Evolutionary conservation across 129 eudicot genomes (phyloP).

Genomic region (Helichrysum umbraculigerum): DNA sequence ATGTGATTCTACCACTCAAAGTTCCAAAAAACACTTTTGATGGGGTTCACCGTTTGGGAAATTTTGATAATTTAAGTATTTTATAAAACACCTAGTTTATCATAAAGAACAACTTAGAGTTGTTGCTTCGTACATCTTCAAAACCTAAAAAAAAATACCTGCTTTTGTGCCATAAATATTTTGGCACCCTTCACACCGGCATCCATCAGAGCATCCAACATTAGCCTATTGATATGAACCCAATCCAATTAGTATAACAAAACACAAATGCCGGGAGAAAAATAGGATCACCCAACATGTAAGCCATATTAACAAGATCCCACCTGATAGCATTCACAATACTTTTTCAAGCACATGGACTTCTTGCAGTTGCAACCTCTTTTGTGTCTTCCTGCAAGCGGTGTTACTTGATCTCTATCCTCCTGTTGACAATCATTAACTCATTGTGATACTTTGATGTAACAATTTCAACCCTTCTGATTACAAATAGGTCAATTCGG

Average conservation of each 20-base stretch:
- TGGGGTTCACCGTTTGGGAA: not conserved
- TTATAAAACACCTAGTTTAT: not conserved
- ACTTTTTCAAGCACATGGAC: conserved; percentile 89
- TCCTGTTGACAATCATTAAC: conserved; percentile 43
- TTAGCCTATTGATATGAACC: conserved; percentile 47
- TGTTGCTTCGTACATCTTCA: conserved; percentile 6
- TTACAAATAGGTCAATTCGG: not conserved
- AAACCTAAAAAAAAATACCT: conserved; percentile 47
- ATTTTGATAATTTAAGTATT: no score
- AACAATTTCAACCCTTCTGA: not conserved
- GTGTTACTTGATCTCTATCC: conserved; percentile 38
- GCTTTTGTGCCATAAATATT: conserved; percentile 67
- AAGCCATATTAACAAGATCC: not conserved
- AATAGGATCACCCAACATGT: not conserved
- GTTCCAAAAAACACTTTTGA: not conserved
- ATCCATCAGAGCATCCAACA: conserved; percentile 94
- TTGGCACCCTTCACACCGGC: conserved; percentile 92
- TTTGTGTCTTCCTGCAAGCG: conserved; percentile 73
- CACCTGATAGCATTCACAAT: conserved; percentile 98
- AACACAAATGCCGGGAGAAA: not conserved
- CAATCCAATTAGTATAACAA: conserved; percentile 8
- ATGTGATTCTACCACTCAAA: not conserved
- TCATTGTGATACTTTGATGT: not conserved
- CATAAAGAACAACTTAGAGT: not conserved
- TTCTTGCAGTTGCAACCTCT: conserved; percentile 95